Evolutionary conservation across 2,329 filamentous ascomycete species (phyloP).

Genomic region (Colletotrichum ledebouriae): DNA sequence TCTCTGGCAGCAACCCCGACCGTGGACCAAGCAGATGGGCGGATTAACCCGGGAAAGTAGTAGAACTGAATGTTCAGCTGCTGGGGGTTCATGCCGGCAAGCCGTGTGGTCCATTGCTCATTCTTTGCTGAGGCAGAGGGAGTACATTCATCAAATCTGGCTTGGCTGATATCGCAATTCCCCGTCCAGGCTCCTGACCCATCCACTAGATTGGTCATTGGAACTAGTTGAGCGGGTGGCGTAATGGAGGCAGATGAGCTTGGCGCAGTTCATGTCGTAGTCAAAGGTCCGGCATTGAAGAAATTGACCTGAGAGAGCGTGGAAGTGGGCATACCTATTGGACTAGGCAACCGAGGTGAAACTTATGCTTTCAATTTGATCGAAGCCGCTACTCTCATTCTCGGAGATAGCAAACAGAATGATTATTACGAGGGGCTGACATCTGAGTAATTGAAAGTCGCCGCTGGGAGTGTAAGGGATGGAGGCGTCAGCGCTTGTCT

Average conservation of each 20-base stretch:
- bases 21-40: slow-evolving; percentile 18
- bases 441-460: too few species aligned
- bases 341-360: too few species aligned
- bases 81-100: not conserved
- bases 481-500: too few species aligned
- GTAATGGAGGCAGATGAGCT: slow-evolving; percentile 8
- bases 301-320: not conserved
- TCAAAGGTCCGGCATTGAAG: slow-evolving; percentile 16
- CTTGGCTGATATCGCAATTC: not conserved
- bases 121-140: not conserved
- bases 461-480: too few species aligned
- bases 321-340: not conserved
- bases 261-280: slow-evolving; percentile 12
- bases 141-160: not conserved
- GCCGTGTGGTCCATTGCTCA: not conserved
- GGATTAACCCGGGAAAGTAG: slow-evolving; percentile 12
- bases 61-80: not conserved
- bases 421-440: not conserved
- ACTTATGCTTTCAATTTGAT: not conserved
- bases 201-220: not conserved
- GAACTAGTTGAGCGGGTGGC: not conserved
- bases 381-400: not conserved
- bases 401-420: not conserved
- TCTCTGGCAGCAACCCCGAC: slow-evolving; percentile 3
- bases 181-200: not conserved